Base-by-base conservation (phyloP, 176 grass and related monocot genomes). In the Oryza coarctata region DNA sequence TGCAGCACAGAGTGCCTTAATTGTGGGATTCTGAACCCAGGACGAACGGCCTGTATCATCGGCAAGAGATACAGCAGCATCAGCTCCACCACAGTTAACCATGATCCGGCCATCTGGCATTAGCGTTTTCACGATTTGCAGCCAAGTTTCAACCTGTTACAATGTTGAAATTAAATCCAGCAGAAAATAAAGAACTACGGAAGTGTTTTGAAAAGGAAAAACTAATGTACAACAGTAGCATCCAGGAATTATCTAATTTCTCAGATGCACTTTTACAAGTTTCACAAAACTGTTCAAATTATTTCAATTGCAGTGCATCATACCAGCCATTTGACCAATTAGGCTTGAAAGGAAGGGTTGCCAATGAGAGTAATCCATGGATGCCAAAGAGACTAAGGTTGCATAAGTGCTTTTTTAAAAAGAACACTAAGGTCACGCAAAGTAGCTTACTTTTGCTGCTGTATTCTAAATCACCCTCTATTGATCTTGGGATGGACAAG, bases 61-160 rank as follows among this genome's bases (percentile, higher is more conserved):
- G 79, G 75, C 76, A 78, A 86, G 89, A 91, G 85, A 94, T 71
- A 84, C 77, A 47, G 80, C 67, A 83, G 79, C 39, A 40, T 91
- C 86, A 70, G 71, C 89, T 85, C 92, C 95, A 63, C 88, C 93
- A 68, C 95, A 98, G 84, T 98, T 91, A 31, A 95, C 87, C 67
- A 98, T 95, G 69, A 98, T 98, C 79, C 92, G 85, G 63, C 92
- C 95, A 71, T 88, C 71, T 44, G 88, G 88, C 88, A 93, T 98
- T 79, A 93, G 72, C 32, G 93, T 95, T 79, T 88, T 98, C 20
- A 86, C 82, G 50, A 98, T 83, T 78, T 90, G 75, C 63, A 93
- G 63, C 92, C 95, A 98, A 74, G 88, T 95, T 86, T 90, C 72
- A 65, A 60, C 90, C 95, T 95, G 92, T 70, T 61, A 62, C 22